phyloP scores from a whole-genome alignment of 179 eudicot species.

The Spergularia azorica region DNA sequence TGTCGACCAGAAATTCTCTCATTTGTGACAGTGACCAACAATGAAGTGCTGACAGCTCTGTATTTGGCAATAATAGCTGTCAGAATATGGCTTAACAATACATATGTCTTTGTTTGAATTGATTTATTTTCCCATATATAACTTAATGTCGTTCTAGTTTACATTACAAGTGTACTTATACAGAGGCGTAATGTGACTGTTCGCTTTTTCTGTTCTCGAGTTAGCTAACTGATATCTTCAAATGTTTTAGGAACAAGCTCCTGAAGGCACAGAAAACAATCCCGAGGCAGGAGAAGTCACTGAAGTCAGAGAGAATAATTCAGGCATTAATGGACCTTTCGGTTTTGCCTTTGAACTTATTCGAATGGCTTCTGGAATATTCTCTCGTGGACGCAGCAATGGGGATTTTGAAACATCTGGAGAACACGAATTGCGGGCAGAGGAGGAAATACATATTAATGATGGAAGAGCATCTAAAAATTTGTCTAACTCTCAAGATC shows the following conservation, averaged over 20 bases:
- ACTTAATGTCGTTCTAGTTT: too few species aligned
- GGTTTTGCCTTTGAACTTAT: constrained; percentile 78
- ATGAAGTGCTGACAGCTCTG: too few species aligned
- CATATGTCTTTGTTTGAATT: too few species aligned
- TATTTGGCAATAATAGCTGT: too few species aligned
- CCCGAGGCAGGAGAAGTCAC: constrained; percentile 47
- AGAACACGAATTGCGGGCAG: constrained; percentile 40
- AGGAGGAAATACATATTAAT: constrained; percentile 30
- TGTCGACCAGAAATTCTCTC: too few species aligned
- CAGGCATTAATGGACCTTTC: constrained; percentile 67
- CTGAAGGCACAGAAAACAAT: constrained; percentile 39
- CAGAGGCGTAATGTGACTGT: not conserved
- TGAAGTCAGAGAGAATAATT: constrained; percentile 42
- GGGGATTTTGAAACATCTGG: constrained; percentile 38
- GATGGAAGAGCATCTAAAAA: constrained; percentile 37
- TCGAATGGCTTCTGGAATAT: constrained; percentile 79
- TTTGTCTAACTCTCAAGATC: constrained; percentile 43
- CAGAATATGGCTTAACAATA: too few species aligned
- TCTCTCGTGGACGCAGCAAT: constrained; percentile 63
- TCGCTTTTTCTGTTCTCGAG: not conserved
- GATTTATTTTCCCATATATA: too few species aligned
- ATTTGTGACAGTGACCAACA: too few species aligned
- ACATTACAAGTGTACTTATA: too few species aligned
- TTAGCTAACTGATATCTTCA: constrained; percentile 19
- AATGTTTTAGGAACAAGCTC: constrained; percentile 48